These are phyloP conservation scores for Podosphaera aphanis DNA, from an alignment of 2,329 filamentous ascomycete genomes.

Conservation along the genomic window DNA sequence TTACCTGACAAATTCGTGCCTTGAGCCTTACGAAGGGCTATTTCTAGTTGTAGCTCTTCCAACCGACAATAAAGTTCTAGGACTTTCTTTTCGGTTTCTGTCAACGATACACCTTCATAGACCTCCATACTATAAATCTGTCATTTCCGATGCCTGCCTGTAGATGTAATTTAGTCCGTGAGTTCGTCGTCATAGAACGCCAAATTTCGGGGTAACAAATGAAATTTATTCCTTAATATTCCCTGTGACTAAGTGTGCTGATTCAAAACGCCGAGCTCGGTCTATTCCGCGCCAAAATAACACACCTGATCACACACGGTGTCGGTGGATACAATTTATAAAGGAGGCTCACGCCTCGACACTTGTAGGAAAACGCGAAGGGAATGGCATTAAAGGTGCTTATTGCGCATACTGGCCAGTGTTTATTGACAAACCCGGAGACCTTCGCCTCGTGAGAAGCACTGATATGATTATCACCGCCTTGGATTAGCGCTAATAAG, in stretches of 20 bases:
- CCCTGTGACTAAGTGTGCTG: too few species aligned
- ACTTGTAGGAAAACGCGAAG: constrained; percentile 12
- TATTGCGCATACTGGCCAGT: constrained; percentile 80
- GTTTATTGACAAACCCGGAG: constrained; percentile 53
- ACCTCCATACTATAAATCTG: constrained; percentile 7
- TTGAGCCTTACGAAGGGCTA: constrained; percentile 34
- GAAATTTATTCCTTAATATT: too few species aligned
- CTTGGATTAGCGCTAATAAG: constrained; percentile 6
- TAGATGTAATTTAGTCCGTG: too few species aligned
- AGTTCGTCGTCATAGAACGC: too few species aligned
- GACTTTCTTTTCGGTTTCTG: constrained; percentile 39
- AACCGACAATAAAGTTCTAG: constrained; percentile 49
- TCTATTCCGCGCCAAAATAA: too few species aligned
- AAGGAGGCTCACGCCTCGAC: background rate
- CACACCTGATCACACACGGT: constrained; percentile 5
- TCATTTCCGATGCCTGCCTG: background rate
- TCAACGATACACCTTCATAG: constrained; percentile 23
- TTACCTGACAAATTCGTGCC: constrained; percentile 12
- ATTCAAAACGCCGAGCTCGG: too few species aligned
- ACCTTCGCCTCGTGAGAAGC: constrained; percentile 46
- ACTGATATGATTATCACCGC: background rate
- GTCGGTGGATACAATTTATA: constrained; percentile 1
- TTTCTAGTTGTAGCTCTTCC: constrained; percentile 48
- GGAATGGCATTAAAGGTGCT: constrained; percentile 76
- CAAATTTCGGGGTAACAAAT: too few species aligned